These are phyloP conservation scores for Starmerella roubikii DNA, from an alignment of 805 yeast genomes.

Conservation along the genomic window DNA sequence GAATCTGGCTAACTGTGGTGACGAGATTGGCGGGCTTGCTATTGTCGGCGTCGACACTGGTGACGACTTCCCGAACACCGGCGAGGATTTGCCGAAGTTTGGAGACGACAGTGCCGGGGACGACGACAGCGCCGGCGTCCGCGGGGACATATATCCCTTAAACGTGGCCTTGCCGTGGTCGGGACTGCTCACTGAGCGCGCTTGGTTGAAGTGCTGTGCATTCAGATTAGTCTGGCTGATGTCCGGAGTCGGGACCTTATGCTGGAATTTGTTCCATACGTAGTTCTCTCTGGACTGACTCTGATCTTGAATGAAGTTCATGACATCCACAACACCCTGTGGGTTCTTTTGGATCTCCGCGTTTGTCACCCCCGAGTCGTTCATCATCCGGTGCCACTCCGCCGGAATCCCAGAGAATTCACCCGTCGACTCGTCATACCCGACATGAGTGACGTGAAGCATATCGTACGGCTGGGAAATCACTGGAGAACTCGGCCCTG, in stretches of 20 bases:
- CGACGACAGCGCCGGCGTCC: no score
- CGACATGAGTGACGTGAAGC: conserved; percentile 89
- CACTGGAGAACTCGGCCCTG: conserved; percentile 3
- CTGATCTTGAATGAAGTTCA: conserved; percentile 47
- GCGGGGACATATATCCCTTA: no score
- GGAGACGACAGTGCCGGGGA: no score
- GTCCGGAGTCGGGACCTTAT: conserved; percentile 1
- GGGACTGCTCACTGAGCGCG: conserved; percentile 13
- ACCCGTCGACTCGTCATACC: conserved; percentile 71
- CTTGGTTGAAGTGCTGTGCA: not conserved
- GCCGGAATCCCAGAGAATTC: conserved; percentile 83
- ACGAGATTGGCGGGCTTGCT: not conserved
- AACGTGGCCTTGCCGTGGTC: no score
- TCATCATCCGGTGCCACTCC: conserved; percentile 76
- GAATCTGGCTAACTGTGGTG: not conserved
- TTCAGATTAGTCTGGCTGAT: not conserved
- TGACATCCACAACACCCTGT: conserved; percentile 84
- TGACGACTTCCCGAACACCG: no score
- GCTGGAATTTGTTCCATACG: conserved; percentile 20
- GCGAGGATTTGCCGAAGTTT: not conserved
- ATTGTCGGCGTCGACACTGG: not conserved
- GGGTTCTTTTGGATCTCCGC: conserved; percentile 86
- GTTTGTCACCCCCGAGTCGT: conserved; percentile 76
- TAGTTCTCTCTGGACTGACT: conserved; percentile 17
- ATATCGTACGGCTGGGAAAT: conserved; percentile 90